Base-by-base conservation (phyloP, 129 eudicot species). In the Centaurea solstitialis region DNA sequence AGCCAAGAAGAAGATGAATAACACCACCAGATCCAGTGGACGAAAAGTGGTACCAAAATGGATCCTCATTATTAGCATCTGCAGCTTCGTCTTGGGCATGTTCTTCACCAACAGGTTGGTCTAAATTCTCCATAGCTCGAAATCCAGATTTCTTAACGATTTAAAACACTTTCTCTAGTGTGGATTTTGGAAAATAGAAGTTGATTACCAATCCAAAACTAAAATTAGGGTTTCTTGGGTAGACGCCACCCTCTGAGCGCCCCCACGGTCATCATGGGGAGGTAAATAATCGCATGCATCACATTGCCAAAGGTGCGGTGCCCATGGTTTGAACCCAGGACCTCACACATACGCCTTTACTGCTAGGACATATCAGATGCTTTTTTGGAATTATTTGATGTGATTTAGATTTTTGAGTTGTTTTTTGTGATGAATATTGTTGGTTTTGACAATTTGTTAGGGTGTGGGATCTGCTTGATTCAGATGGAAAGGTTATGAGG, bases 81-180 rank as follows among this genome's bases (percentile, higher is more conserved):
- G 78, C 87, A 84, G 89, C 83, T 91, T 91, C 73, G 87, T 74
- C 15, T 87, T 89, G 39, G 93, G 93, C 83, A 75, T 89, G 74
- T 79, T 89, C 70, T 89, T 85, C 87, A 79, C 90, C 78, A 86
- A 84, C 92, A 87, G 97, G 97, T 87, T 86, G 97, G 97, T 87
- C 33, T 35, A 12, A 26, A 10, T 47, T 40, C 26, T 40, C 26
- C 8, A n/a, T 1, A n/a, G 18, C 50, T 81, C 30, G 2, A 13
- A 57, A 70, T 57, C 50, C 15, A 23, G 21, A 47, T 77, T 39
- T 67, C 22, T 39, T 71, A 7, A 79, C 3, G 26, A 73, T 59
- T 37, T 18, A 7, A 50, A 7, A 50, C 59, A 47, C 59, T 47
- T 47, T 17, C n/a, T n/a, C n/a, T n/a, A n/a, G 6, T 15, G 17